These are phyloP conservation scores for Saturnispora saitoi DNA, from an alignment of 805 yeast genomes.

Conservation along the genomic window DNA sequence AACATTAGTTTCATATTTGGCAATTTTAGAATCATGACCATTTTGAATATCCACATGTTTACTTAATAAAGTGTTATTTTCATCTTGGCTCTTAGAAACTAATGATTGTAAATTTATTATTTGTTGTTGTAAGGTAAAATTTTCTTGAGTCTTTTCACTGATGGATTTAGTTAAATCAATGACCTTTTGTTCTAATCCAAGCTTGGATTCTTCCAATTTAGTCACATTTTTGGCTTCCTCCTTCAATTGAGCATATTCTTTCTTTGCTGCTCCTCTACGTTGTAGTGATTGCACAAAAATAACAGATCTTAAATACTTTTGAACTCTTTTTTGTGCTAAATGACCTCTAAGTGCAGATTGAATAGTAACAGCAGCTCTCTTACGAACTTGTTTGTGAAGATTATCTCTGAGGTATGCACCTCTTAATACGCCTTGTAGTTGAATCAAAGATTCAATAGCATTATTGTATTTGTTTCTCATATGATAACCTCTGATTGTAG, in stretches of 20 bases:
- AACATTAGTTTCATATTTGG: constrained; percentile 41
- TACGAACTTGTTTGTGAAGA: constrained; percentile 40
- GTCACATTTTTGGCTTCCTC: constrained; percentile 89
- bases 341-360: constrained; percentile 71
- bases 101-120: constrained; percentile 44
- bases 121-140: constrained; percentile 58
- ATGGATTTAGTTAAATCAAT: constrained; percentile 85
- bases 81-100: constrained; percentile 45
- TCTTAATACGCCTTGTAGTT: constrained; percentile 40
- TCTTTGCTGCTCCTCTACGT: constrained; percentile 67
- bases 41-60: constrained; percentile 48
- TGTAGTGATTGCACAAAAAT: constrained; percentile 67
- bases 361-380: constrained; percentile 57
- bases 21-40: constrained; percentile 35
- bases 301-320: constrained; percentile 43
- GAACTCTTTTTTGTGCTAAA: constrained; percentile 46
- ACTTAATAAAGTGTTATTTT: constrained; percentile 45
- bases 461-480: constrained; percentile 34
- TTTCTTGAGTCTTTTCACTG: constrained; percentile 72
- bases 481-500: constrained; percentile 46
- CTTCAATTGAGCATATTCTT: constrained; percentile 54
- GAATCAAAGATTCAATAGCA: constrained; percentile 32
- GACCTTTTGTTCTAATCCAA: constrained; percentile 93
- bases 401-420: constrained; percentile 48
- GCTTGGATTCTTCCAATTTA: constrained; percentile 85